Evolutionary conservation across 345 rosid species (phyloP).

Genomic region (Stellera chamaejasme): DNA sequence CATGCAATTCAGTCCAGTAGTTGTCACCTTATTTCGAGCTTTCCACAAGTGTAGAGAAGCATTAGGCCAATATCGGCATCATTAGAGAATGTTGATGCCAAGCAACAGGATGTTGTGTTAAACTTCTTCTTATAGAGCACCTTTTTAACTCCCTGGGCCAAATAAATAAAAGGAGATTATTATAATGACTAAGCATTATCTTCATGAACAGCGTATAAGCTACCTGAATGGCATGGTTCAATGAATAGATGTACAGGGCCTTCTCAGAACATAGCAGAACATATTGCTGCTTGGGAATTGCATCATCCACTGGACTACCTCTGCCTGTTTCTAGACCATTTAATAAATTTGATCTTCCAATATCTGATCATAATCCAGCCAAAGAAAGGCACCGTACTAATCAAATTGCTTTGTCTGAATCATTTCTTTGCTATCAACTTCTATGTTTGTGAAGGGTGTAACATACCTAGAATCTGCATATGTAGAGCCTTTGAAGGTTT

Average conservation of each 20-base stretch:
- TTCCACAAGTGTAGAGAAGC: conserved; percentile 59
- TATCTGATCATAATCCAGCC: conserved; percentile 43
- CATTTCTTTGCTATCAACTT: too few relatives aligned
- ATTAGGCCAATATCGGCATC: conserved; percentile 59
- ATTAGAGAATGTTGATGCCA: conserved; percentile 64
- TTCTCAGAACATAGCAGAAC: conserved; percentile 77
- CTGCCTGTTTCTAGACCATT: conserved; percentile 22
- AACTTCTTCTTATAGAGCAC: conserved; percentile 81
- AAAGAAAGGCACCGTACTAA: conserved; percentile 4
- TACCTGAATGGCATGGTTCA: conserved; percentile 66
- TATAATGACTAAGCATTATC: background rate
- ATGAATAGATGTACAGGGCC: conserved; percentile 70
- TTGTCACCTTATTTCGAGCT: conserved; percentile 70
- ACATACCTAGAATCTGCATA: conserved; percentile 68
- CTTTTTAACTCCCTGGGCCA: conserved; percentile 68
- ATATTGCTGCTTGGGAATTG: conserved; percentile 36
- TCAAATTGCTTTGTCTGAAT: too few relatives aligned
- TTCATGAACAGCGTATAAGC: background rate
- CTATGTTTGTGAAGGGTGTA: background rate
- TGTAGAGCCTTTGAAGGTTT: conserved; percentile 73
- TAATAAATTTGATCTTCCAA: conserved; percentile 20
- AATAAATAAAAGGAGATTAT: conserved; percentile 2
- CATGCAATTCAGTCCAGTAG: background rate
- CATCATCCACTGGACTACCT: conserved; percentile 36
- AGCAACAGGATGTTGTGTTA: conserved; percentile 55